Conservation (phyloP, 1,139 yeast genomes). For the Hemisphaericaspora xylanilytica region DNA sequence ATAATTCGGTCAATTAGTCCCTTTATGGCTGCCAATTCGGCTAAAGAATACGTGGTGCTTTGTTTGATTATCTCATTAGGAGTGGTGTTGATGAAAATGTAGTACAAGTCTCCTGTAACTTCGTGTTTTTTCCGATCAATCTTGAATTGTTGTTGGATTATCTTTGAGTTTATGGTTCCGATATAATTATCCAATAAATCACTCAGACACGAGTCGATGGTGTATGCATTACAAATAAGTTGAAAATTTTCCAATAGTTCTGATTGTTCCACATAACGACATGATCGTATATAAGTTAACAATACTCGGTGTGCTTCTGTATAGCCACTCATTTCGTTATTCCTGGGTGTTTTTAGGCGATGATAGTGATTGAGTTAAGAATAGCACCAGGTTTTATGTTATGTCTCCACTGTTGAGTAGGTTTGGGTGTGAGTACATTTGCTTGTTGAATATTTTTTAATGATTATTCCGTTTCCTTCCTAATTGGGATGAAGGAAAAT, state of each 20-base stretch:
- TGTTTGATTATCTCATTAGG: constrained; percentile 41
- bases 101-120: constrained; percentile 30
- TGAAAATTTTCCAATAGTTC: constrained; percentile 17
- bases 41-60: constrained; percentile 41
- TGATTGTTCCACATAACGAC: constrained; percentile 20
- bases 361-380: too few relatives aligned
- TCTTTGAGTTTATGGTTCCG: constrained; percentile 36
- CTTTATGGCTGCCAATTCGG: constrained; percentile 51
- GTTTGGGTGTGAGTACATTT: too few relatives aligned
- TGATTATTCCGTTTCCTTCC: too few relatives aligned
- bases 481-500: too few relatives aligned
- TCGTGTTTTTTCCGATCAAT: constrained; percentile 41
- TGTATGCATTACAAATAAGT: constrained; percentile 12
- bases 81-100: constrained; percentile 43
- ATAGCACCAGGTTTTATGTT: too few relatives aligned
- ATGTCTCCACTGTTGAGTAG: too few relatives aligned
- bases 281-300: constrained; percentile 45
- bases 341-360: too few relatives aligned
- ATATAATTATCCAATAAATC: constrained; percentile 24
- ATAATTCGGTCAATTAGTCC: constrained; percentile 47
- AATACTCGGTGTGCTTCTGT: constrained; percentile 40
- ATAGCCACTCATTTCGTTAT: constrained; percentile 8
- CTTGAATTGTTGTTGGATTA: constrained; percentile 44
- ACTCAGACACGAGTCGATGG: constrained; percentile 7
- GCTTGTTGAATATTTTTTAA: too few relatives aligned